Conservation (phyloP, 2,329 filamentous ascomycete genomes). For the Niveomyces coronatus region DNA sequence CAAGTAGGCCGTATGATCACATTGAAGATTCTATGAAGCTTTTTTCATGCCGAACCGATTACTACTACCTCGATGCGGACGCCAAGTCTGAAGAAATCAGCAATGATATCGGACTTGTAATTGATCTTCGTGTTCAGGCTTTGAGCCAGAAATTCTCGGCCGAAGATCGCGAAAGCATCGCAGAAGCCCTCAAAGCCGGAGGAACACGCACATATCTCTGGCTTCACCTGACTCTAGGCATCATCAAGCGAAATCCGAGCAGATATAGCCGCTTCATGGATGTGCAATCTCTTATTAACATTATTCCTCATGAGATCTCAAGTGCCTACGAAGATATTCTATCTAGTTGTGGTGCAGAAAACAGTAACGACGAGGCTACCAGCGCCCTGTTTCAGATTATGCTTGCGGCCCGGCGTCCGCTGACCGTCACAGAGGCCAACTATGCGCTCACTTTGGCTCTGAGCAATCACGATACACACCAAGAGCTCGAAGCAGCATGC, state of each 20-base stretch:
- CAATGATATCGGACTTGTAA: slow-evolving; percentile 1
- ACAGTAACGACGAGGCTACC: no score
- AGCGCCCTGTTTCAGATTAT: no score
- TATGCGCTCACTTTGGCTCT: no score
- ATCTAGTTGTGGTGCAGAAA: no score
- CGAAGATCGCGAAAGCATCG: slow-evolving; percentile 13
- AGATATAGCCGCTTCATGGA: no score
- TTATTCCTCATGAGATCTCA: no score
- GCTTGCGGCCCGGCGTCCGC: no score
- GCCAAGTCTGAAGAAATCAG: not conserved
- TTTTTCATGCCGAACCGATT: not conserved
- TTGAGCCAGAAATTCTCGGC: not conserved
- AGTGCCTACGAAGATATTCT: no score
- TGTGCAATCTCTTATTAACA: no score
- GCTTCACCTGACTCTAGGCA: slow-evolving; percentile 23
- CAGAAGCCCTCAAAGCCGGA: slow-evolving; percentile 18
- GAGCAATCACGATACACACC: no score
- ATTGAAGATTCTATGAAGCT: not conserved
- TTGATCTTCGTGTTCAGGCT: not conserved
- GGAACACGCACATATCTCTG: slow-evolving; percentile 29
- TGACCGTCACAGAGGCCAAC: no score
- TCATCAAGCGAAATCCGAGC: slow-evolving; percentile 16
- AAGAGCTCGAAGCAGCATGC: no score
- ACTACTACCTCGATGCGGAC: slow-evolving; percentile 1
- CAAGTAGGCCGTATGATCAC: slow-evolving; percentile 1